phyloP scores from a whole-genome alignment of 164 flowering plant species.

The Macadamia integrifolia region DNA sequence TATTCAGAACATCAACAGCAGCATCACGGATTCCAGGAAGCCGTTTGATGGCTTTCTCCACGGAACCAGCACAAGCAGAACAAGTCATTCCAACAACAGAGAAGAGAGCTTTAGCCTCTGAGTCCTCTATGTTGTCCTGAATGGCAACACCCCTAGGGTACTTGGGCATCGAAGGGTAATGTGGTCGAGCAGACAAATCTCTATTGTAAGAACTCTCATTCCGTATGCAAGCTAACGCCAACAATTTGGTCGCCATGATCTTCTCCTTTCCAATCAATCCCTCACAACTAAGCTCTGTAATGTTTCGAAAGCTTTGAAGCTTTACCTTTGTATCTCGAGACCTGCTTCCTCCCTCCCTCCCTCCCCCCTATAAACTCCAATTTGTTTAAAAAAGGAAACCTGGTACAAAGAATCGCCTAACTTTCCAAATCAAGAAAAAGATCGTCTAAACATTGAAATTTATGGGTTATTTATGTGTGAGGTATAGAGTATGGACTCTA shows the following conservation, averaged over 20 bases:
- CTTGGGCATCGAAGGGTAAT: conserved; percentile 66
- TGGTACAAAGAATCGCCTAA: too few species aligned
- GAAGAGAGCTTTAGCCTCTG: conserved; percentile 45
- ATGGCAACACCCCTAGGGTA: conserved; percentile 43
- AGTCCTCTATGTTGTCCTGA: conserved; percentile 20
- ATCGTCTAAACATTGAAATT: too few species aligned
- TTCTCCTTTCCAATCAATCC: neutral
- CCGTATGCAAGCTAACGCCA: conserved; percentile 46
- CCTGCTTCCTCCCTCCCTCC: neutral
- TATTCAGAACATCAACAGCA: conserved; percentile 66
- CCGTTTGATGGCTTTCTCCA: conserved; percentile 74
- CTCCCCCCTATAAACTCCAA: neutral
- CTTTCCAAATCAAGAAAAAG: too few species aligned
- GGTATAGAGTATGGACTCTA: too few species aligned
- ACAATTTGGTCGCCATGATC: conserved; percentile 45
- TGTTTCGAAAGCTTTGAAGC: neutral
- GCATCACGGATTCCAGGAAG: conserved; percentile 79
- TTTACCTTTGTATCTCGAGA: neutral
- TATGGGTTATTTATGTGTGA: too few species aligned
- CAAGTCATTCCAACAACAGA: conserved; percentile 80
- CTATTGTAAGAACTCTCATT: conserved; percentile 19
- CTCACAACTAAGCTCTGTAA: neutral
- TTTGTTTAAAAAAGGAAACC: too few species aligned
- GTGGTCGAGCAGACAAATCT: conserved; percentile 41
- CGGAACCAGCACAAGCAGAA: conserved; percentile 83